Percentiles rank a stretch among this genome's conserved stretches.
Conservation (phyloP, 1,284 basidiomycete species). For the Irpex rosettiformis region DNA sequence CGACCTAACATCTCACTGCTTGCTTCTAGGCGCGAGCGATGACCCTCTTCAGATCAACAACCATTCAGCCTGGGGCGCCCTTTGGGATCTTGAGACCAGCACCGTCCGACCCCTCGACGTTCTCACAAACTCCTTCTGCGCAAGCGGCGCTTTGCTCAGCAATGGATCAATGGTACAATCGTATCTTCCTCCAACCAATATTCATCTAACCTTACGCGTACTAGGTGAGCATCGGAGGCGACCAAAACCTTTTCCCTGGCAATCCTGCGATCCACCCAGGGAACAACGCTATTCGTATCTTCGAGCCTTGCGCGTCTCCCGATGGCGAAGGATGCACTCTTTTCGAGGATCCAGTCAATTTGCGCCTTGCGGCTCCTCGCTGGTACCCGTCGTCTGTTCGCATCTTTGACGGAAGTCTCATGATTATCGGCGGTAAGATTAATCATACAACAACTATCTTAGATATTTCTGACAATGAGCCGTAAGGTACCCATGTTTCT, state of each 20-base stretch:
- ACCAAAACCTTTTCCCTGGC: constrained; percentile 38
- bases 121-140: constrained; percentile 50
- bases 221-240: constrained; percentile 41
- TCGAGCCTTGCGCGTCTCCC: constrained; percentile 35
- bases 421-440: constrained; percentile 40
- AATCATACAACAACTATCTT: no score
- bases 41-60: constrained; percentile 42
- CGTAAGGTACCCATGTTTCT: neutral
- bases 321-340: constrained; percentile 36
- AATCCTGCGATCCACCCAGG: constrained; percentile 37
- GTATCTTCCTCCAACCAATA: neutral
- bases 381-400: constrained; percentile 44
- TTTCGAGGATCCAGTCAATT: constrained; percentile 35
- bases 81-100: constrained; percentile 42
- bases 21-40: constrained; percentile 24
- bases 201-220: neutral
- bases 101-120: constrained; percentile 39
- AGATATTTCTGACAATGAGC: no score
- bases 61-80: constrained; percentile 42
- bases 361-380: constrained; percentile 34
- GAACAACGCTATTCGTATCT: constrained; percentile 32
- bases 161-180: constrained; percentile 43
- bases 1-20: neutral
- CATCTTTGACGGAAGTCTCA: constrained; percentile 39
- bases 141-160: constrained; percentile 43